phyloP scores from a whole-genome alignment of 2,329 filamentous ascomycete species.

The Neophaeococcomyces aloes region DNA sequence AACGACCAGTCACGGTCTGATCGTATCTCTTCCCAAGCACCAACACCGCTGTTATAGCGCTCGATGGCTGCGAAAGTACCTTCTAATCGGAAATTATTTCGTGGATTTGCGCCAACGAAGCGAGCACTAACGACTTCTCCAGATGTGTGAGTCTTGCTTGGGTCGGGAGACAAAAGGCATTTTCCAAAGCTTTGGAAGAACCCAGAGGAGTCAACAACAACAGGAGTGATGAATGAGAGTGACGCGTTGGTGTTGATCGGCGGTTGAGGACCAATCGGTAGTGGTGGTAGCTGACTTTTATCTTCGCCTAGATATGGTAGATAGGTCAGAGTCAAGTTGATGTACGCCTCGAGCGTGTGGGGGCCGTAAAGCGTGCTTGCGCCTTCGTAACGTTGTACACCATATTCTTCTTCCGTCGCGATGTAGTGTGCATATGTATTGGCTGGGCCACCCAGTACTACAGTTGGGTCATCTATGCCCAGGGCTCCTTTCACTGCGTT shows the following conservation, averaged over 20 bases:
- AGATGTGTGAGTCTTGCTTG: constrained; percentile 43
- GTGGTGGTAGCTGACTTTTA: constrained; percentile 36
- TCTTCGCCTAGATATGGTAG: constrained; percentile 51
- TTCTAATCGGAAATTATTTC: constrained; percentile 74
- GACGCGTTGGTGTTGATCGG: constrained; percentile 70
- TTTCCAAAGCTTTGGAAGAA: constrained; percentile 61
- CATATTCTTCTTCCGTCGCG: constrained; percentile 68
- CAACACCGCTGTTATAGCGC: constrained; percentile 37
- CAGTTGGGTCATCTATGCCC: constrained; percentile 49
- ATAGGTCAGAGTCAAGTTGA: constrained; percentile 69
- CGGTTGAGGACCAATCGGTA: constrained; percentile 49
- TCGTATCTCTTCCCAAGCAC: constrained; percentile 54
- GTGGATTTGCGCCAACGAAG: constrained; percentile 80
- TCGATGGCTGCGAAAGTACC: constrained; percentile 71
- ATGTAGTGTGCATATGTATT: constrained; percentile 86
- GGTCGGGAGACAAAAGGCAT: constrained; percentile 46
- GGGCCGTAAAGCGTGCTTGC: constrained; percentile 81
- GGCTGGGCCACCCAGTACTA: constrained; percentile 76
- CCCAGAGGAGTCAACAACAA: constrained; percentile 61
- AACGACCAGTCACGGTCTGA: constrained; percentile 76
- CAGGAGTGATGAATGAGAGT: constrained; percentile 67
- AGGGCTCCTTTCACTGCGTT: constrained; percentile 43
- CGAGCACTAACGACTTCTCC: constrained; percentile 55
- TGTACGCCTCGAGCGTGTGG: constrained; percentile 72
- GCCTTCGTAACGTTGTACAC: constrained; percentile 85